These are phyloP conservation scores for Clarireedia sp. DNA, from an alignment of 2,329 filamentous ascomycete genomes.

Conservation along the genomic window DNA sequence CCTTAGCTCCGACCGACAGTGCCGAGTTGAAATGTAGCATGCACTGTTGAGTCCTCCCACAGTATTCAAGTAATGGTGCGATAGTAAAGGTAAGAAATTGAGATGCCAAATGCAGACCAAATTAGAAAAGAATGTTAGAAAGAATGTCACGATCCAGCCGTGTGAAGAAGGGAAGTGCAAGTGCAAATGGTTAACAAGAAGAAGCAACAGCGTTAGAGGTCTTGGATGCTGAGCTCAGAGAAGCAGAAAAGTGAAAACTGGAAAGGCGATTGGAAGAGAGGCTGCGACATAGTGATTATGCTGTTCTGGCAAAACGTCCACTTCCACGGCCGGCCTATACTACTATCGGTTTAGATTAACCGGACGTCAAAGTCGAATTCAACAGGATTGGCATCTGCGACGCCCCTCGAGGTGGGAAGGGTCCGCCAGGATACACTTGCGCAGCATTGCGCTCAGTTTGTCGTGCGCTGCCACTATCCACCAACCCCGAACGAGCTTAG, in stretches of 20 bases:
- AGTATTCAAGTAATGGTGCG: constrained; percentile 9
- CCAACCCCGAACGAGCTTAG: not conserved
- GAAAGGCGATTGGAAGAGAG: constrained; percentile 9
- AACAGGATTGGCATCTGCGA: not conserved
- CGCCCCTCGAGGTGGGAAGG: not conserved
- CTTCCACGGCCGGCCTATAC: not conserved
- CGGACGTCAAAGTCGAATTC: not conserved
- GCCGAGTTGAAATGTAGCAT: constrained; percentile 18
- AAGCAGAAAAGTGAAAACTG: constrained; percentile 2
- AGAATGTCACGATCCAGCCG: constrained; percentile 28
- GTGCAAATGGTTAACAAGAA: constrained; percentile 12
- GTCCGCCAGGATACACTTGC: not conserved
- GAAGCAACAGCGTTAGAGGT: constrained; percentile 17
- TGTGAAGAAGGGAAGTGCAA: constrained; percentile 21
- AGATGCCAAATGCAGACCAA: constrained; percentile 11
- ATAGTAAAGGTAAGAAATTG: not conserved
- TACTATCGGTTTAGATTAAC: not conserved
- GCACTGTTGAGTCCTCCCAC: constrained; percentile 8
- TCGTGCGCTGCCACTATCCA: not conserved
- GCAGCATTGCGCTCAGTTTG: not conserved
- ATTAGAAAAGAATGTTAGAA: constrained; percentile 14
- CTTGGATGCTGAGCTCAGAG: constrained; percentile 8
- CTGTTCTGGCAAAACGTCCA: not conserved
- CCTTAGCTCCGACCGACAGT: constrained; percentile 20
- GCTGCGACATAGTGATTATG: constrained; percentile 8